Evolutionary conservation across 192 early-diverging fungal genomes (phyloP).

Genomic region (Rhizophagus clarus): DNA sequence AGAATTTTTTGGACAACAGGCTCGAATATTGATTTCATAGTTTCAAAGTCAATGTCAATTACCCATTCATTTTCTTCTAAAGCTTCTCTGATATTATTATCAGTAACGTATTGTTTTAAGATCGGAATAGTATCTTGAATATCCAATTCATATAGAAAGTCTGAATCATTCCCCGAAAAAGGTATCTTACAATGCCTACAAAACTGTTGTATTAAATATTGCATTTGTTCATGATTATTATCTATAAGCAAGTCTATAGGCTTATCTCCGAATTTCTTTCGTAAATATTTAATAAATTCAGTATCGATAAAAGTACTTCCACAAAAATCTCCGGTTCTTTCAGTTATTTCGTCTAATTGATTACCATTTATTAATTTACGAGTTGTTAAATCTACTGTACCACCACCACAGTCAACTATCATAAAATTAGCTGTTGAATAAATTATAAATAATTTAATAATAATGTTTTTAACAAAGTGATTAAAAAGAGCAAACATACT

Average conservation of each 20-base stretch:
- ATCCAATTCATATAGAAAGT: not conserved
- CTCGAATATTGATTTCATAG: constrained; percentile 39
- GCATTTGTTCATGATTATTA: constrained; percentile 26
- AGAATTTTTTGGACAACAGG: constrained; percentile 37
- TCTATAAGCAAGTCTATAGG: constrained; percentile 37
- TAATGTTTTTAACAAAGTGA: not conserved
- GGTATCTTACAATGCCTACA: no score
- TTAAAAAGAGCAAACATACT: not conserved
- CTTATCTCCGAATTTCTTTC: constrained; percentile 45
- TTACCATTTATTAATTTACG: constrained; percentile 30
- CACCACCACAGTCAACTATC: constrained; percentile 50
- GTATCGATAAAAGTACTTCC: constrained; percentile 48
- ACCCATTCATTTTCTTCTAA: constrained; percentile 46
- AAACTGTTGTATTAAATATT: not conserved
- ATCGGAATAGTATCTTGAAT: not conserved
- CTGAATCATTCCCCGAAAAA: not conserved
- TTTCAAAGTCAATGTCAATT: constrained; percentile 51
- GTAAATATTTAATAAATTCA: constrained; percentile 44
- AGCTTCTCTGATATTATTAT: constrained; percentile 28
- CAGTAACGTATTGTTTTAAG: not conserved
- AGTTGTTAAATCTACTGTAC: constrained; percentile 48
- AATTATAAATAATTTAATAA: not conserved
- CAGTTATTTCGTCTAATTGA: constrained; percentile 36
- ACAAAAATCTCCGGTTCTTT: constrained; percentile 33
- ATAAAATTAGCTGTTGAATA: constrained; percentile 32